These are phyloP conservation scores for Escallonia herrerae DNA, from an alignment of 129 eudicot genomes.

Conservation along the genomic window DNA sequence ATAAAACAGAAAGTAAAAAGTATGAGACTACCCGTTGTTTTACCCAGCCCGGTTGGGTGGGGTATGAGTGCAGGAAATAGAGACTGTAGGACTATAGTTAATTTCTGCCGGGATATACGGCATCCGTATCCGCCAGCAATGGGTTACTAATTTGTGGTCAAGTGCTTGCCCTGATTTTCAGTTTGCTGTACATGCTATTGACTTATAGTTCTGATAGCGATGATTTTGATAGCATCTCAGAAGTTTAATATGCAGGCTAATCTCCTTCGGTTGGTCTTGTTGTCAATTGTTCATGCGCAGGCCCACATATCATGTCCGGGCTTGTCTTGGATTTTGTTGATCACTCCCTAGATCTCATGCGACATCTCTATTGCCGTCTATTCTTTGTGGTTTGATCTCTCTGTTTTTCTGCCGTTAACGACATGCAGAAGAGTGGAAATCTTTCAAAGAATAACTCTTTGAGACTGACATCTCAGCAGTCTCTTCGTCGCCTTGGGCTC, in stretches of 20 bases:
- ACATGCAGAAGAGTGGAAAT: slow-evolving; percentile 77
- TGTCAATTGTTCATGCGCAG: slow-evolving; percentile 21
- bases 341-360: slow-evolving; percentile 15
- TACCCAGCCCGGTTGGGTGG: too few relatives aligned
- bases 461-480: slow-evolving; percentile 67
- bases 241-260: slow-evolving; percentile 17
- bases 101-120: too few relatives aligned
- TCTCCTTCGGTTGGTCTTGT: slow-evolving; percentile 23
- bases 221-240: not conserved
- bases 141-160: too few relatives aligned
- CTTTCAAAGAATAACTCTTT: slow-evolving; percentile 68
- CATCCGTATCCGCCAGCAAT: too few relatives aligned
- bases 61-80: too few relatives aligned
- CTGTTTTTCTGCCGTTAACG: slow-evolving; percentile 20
- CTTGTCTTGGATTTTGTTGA: slow-evolving; percentile 20
- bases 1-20: too few relatives aligned
- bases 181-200: too few relatives aligned
- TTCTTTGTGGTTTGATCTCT: slow-evolving; percentile 7
- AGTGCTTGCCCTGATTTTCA: too few relatives aligned
- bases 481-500: slow-evolving; percentile 73
- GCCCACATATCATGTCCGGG: slow-evolving; percentile 18
- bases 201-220: too few relatives aligned
- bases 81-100: too few relatives aligned
- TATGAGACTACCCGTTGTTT: too few relatives aligned
- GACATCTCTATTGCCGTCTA: slow-evolving; percentile 21